Conservation (phyloP, 2,329 filamentous ascomycete species). For the Pseudocercospora fijiensis region DNA sequence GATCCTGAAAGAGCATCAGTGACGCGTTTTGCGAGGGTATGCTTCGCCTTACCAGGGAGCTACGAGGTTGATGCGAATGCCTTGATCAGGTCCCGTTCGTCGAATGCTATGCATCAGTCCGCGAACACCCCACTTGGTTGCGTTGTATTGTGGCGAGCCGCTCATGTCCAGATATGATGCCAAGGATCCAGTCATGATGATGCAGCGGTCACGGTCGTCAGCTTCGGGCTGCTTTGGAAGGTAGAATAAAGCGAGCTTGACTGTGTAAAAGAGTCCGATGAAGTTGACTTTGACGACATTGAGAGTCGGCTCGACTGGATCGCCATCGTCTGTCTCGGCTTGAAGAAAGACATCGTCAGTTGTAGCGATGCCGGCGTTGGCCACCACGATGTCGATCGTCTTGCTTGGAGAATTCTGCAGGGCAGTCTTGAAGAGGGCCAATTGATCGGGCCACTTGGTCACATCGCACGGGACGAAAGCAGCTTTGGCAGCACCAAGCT, state of each 20-base stretch:
- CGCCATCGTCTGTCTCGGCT: constrained; percentile 19
- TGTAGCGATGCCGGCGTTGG: constrained; percentile 33
- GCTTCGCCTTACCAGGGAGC: constrained; percentile 29
- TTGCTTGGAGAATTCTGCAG: constrained; percentile 18
- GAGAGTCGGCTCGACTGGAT: constrained; percentile 32
- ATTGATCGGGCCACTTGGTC: constrained; percentile 35
- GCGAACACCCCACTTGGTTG: constrained; percentile 44
- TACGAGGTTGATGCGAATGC: constrained; percentile 48
- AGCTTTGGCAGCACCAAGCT: constrained; percentile 35
- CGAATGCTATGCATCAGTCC: constrained; percentile 46
- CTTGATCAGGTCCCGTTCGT: constrained; percentile 43
- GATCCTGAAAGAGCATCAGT: constrained; percentile 24
- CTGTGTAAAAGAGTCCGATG: constrained; percentile 31
- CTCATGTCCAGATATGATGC: constrained; percentile 51
- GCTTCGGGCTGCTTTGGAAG: constrained; percentile 37
- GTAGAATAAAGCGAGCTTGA: constrained; percentile 44
- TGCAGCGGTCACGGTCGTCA: constrained; percentile 46
- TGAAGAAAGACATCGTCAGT: constrained; percentile 28
- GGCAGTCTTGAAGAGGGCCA: constrained; percentile 34
- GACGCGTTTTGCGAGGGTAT: too few species aligned
- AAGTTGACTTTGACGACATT: constrained; percentile 29
- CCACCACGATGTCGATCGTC: constrained; percentile 28
- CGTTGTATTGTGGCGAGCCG: constrained; percentile 41
- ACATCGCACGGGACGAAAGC: constrained; percentile 37
- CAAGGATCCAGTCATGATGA: constrained; percentile 53